Evolutionary conservation across 257 asterid genomes (phyloP).

Genomic region (Orobanche coerulescens): DNA sequence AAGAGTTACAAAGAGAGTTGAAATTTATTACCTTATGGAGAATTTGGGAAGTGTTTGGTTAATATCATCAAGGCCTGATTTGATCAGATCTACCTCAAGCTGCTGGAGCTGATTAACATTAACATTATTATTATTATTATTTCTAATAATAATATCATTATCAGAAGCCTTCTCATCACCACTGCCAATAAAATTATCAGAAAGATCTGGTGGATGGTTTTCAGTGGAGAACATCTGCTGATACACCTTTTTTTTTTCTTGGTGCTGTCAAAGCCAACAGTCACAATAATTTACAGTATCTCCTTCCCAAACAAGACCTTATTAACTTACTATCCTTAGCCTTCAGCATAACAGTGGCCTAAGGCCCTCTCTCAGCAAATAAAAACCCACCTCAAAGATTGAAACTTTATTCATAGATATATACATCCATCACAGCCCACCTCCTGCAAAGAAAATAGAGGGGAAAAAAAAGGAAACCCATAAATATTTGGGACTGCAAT

Average conservation of each 20-base stretch:
- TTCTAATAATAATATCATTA: too few species aligned
- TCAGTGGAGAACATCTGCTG: slow-evolving; percentile 82
- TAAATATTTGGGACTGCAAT: slow-evolving; percentile 7
- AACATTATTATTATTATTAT: too few species aligned
- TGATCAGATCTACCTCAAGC: slow-evolving; percentile 52
- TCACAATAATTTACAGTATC: slow-evolving; percentile 44
- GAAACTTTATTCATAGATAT: too few species aligned
- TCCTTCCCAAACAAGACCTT: slow-evolving; percentile 25
- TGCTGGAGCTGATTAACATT: too few species aligned
- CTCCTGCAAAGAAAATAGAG: slow-evolving; percentile 22
- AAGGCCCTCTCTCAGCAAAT: slow-evolving; percentile 16
- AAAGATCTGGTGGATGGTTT: slow-evolving; percentile 56
- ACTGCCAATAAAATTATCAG: slow-evolving; percentile 19
- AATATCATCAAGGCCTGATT: slow-evolving; percentile 42
- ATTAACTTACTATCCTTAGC: slow-evolving; percentile 41
- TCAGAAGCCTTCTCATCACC: slow-evolving; percentile 37
- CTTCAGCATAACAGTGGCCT: slow-evolving; percentile 81
- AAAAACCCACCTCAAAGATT: too few species aligned
- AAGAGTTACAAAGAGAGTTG: too few species aligned
- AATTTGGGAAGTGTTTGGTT: slow-evolving; percentile 43
- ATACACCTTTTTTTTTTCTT: slow-evolving; percentile 34
- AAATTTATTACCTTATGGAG: slow-evolving; percentile 57
- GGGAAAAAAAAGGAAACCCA: background rate
- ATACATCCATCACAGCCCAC: too few species aligned
- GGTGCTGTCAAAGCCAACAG: slow-evolving; percentile 60